These are phyloP conservation scores for Aspergillus sp. DNA, from an alignment of 2,329 filamentous ascomycete genomes.

Conservation along the genomic window DNA sequence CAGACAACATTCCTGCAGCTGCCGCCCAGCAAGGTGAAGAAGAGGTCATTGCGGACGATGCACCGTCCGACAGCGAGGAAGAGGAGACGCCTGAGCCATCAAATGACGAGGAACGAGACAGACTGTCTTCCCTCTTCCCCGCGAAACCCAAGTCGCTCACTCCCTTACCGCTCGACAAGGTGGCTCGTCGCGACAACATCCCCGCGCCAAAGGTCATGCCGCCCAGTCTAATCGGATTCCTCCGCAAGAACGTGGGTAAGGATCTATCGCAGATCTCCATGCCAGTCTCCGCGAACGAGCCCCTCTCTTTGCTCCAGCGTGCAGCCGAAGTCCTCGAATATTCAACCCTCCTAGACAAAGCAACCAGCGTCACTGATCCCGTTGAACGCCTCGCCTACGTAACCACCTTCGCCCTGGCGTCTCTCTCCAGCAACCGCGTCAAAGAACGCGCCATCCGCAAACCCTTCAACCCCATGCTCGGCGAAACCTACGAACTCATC, in stretches of 20 bases:
- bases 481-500: slow-evolving; percentile 90
- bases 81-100: slow-evolving; percentile 43
- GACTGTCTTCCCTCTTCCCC: slow-evolving; percentile 57
- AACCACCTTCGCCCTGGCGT: slow-evolving; percentile 82
- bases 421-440: slow-evolving; percentile 71
- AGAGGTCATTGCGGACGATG: slow-evolving; percentile 47
- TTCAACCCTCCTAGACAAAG: slow-evolving; percentile 71
- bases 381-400: slow-evolving; percentile 75
- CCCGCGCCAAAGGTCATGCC: slow-evolving; percentile 69
- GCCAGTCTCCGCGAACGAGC: slow-evolving; percentile 95
- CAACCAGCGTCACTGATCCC: slow-evolving; percentile 50
- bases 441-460: slow-evolving; percentile 92
- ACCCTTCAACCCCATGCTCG: slow-evolving; percentile 93
- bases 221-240: slow-evolving; percentile 85
- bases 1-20: slow-evolving; percentile 16
- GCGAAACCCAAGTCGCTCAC: slow-evolving; percentile 65
- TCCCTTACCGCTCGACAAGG: slow-evolving; percentile 65
- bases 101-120: slow-evolving; percentile 21
- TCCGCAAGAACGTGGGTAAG: slow-evolving; percentile 96
- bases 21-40: slow-evolving; percentile 52
- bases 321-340: slow-evolving; percentile 90
- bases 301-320: slow-evolving; percentile 78
- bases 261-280: slow-evolving; percentile 94
- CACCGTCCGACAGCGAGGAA: slow-evolving; percentile 56
- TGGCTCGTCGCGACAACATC: slow-evolving; percentile 64